A percentile compares a stretch with the other conserved stretches of the same genome.
These are phyloP conservation scores for Chondrus crispus DNA, from an alignment of 23 red algal genomes.

Conservation along the genomic window DNA sequence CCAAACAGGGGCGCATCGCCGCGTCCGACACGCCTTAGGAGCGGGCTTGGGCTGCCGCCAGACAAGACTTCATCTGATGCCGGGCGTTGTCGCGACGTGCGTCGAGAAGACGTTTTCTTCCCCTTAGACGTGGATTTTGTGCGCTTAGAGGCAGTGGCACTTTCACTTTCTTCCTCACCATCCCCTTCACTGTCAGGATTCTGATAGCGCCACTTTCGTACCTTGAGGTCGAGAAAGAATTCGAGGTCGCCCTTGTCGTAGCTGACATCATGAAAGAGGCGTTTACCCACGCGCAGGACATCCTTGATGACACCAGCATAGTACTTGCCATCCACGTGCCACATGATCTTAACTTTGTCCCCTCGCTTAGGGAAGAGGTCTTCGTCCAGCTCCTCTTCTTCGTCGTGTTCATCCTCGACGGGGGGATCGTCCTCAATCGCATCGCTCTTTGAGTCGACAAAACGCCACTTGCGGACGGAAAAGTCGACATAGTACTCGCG, in stretches of 20 bases:
- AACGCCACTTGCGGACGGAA: slow-evolving; percentile 44
- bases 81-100: neutral
- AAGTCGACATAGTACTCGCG: slow-evolving; percentile 52
- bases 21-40: no score
- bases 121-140: neutral
- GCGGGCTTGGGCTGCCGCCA: neutral
- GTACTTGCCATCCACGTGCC: slow-evolving; percentile 55
- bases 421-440: neutral
- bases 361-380: neutral
- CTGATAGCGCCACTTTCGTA: slow-evolving; percentile 53
- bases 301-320: slow-evolving; percentile 34
- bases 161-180: neutral
- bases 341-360: slow-evolving; percentile 33
- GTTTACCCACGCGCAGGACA: slow-evolving; percentile 9
- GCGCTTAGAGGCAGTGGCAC: neutral
- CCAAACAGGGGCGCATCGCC: no score
- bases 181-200: no score
- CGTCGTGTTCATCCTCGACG: neutral
- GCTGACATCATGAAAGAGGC: slow-evolving; percentile 34
- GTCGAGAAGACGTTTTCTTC: neutral
- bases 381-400: neutral
- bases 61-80: neutral
- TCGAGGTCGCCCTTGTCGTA: slow-evolving; percentile 54
- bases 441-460: neutral
- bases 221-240: slow-evolving; percentile 44